These are phyloP conservation scores for Omphalea diandra DNA, from an alignment of 441 rosid species.

Conservation along the genomic window DNA sequence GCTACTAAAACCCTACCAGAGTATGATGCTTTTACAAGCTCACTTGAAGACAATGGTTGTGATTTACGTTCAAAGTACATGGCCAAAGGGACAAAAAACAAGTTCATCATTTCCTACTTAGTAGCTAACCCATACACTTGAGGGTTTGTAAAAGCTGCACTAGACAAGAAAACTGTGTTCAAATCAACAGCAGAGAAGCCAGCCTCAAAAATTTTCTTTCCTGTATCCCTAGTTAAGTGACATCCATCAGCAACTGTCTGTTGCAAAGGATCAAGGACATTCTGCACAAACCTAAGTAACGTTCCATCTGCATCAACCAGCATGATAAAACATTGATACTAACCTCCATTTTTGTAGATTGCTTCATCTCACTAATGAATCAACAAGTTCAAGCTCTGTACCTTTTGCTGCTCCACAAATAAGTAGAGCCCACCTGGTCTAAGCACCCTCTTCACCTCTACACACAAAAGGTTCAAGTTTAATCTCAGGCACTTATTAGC, in stretches of 20 bases:
- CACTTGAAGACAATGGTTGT: too few relatives aligned
- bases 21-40: too few relatives aligned
- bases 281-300: constrained; percentile 54
- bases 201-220: constrained; percentile 53
- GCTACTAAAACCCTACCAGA: too few relatives aligned
- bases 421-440: constrained; percentile 77
- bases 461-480: constrained; percentile 8
- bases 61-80: too few relatives aligned
- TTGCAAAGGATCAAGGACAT: constrained; percentile 69
- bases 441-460: constrained; percentile 82
- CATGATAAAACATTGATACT: background rate
- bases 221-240: constrained; percentile 71
- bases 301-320: constrained; percentile 62
- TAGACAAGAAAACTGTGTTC: constrained; percentile 39
- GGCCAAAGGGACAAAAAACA: too few relatives aligned
- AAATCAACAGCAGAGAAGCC: constrained; percentile 60
- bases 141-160: constrained; percentile 48
- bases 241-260: constrained; percentile 73
- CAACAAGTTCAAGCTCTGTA: constrained; percentile 14
- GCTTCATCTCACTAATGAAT: background rate
- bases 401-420: constrained; percentile 90
- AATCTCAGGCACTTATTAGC: background rate
- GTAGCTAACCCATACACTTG: constrained; percentile 75
- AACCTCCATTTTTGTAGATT: background rate
- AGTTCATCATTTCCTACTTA: constrained; percentile 41